Evolutionary conservation across 129 eudicot species (phyloP), one percentile per base, ranked within the genome.

Genomic region (Tanacetum coccineum): DNA sequence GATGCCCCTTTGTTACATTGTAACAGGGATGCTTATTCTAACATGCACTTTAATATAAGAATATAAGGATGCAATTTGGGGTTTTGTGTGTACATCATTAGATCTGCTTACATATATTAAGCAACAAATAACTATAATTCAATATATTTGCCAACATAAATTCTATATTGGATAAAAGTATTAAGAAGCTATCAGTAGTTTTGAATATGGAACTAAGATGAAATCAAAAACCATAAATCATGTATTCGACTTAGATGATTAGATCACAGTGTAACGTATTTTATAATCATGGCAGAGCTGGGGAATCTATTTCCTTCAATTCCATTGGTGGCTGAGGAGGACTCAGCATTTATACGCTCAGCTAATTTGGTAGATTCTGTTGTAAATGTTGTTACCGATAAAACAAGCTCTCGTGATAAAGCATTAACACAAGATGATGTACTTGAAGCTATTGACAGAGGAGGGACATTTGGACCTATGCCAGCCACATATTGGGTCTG

Each of bases 291-390:
- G 57, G 44, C 86, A 93, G 99, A 89, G 83, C 85, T 93, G 22
- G 80, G 86, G 67, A 82, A 79, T 47, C 64, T 74, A 32, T 93
- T 89, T 81, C 96, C 99, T 47, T 82, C 87, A 3, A 84, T 93
- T 71, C 96, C 99, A 6, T 64, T 93, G 80, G 99, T 93, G 75
- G 99, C 96, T 63, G 99, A 93, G 81, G 99, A 93, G 83, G 99
- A 93, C 60, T 93, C 99, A 3, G 83, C 92, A 42, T 89, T 84
- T 70, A 70, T 93, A 76, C 87, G 87, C 19, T 79, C 90, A 45
- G 89, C 80, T 77, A 84, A 89, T 80, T 87, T 93, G 54, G 95
- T 74, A 66, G 83, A 75, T 32, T 81, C 92, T 67, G 96, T 93
- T 54, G 74, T 84, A 51, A 72, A 79, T 44, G 90, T 77, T 64